Conservation (phyloP, 2,329 filamentous ascomycete genomes). For the Byssothecium circinans region DNA sequence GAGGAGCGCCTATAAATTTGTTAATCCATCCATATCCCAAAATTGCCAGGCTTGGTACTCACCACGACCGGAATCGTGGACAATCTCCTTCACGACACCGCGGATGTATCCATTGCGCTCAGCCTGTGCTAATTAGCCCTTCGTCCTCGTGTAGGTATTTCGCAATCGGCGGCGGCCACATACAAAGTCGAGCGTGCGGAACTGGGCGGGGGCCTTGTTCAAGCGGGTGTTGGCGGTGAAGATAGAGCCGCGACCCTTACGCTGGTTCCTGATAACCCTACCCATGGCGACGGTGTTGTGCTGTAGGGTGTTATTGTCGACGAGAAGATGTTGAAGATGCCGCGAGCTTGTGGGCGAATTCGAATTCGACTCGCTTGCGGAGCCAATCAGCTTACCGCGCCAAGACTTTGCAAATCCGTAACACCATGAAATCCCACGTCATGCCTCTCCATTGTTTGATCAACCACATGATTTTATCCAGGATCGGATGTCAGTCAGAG, state of each 20-base stretch:
- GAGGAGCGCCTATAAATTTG: constrained; percentile 61
- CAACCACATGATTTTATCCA: too few species aligned
- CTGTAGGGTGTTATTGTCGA: constrained; percentile 16
- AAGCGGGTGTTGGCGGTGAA: constrained; percentile 69
- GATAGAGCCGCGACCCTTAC: constrained; percentile 71
- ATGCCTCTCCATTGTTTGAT: too few species aligned
- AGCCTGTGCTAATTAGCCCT: constrained; percentile 51
- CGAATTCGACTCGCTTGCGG: constrained; percentile 11
- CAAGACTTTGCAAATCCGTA: neutral
- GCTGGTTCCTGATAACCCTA: constrained; percentile 78
- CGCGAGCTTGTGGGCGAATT: constrained; percentile 6
- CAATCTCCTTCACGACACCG: constrained; percentile 97
- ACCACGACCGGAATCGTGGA: constrained; percentile 98
- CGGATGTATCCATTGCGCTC: constrained; percentile 98
- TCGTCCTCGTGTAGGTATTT: constrained; percentile 20
- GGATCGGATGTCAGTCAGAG: too few species aligned
- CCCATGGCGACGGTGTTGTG: constrained; percentile 52
- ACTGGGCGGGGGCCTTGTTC: constrained; percentile 93
- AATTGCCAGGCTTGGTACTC: constrained; percentile 42
- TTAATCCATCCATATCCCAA: constrained; percentile 19
- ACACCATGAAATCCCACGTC: neutral
- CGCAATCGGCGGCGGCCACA: constrained; percentile 29
- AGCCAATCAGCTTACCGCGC: constrained; percentile 1
- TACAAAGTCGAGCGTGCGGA: constrained; percentile 91
- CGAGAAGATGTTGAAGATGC: constrained; percentile 6